Evolutionary conservation across 2,329 filamentous ascomycete genomes (phyloP), one percentile per base, ranked within the genome.

Genomic region (Pseudonectria buxi): DNA sequence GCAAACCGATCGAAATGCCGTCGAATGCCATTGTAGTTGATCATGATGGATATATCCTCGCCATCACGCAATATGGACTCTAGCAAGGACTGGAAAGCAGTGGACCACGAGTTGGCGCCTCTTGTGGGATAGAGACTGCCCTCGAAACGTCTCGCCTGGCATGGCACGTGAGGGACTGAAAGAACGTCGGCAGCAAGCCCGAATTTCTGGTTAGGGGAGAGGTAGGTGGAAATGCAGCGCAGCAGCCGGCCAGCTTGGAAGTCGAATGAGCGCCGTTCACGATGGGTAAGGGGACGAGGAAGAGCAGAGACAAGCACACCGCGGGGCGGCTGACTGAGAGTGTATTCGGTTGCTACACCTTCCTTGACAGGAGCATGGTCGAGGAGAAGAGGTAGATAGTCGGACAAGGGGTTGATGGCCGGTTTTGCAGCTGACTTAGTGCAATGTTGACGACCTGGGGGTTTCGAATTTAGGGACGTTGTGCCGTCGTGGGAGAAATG

Each of bases 51-150:
- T 59, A 74, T 67, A 43, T 80, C 76, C 51, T 82, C 77, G 1
- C 68, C 74, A 43, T 81, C 78, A 9, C 74, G 62, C 13, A 81
- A 53, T 3, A 75, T 59, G 1, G 64, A 64, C 44, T 81, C 77
- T 7, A 81, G 52, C 36, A 81, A 55, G 3, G 64, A 59, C 26
- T 74, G 67, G 36, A 82, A 82, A 1, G 75, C 73, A 24, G 66
- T 59, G 1, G 65, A 65, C 78, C 78, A 82, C 2, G 64, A 68
- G 6, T 53, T 53, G 10, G 50, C 47, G 6, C 50, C 50, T 15
- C 42, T 46, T n/a, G 47, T 47, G 11, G 39, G 31, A 33, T 51
- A 38, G 5, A 54, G 44, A 16, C 44, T 45, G 13, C 50, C 50
- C 14, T 52, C 50, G 16, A 50, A 32, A 10, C 48, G 48, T 14